These are phyloP conservation scores for Suhomyces sp. DNA, from an alignment of 805 yeast genomes.

Conservation along the genomic window DNA sequence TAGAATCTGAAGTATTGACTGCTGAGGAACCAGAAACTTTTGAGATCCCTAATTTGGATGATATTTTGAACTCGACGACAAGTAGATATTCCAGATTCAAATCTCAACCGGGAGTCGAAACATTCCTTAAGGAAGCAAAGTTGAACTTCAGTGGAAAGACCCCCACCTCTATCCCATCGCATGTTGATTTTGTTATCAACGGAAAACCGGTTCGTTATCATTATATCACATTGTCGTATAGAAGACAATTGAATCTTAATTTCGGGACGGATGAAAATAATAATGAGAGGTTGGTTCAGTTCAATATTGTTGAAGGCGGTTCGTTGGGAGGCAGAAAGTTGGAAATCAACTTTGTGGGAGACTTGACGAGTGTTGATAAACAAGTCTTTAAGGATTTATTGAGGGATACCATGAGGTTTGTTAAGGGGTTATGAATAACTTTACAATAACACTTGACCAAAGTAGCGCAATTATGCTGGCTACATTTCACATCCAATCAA, in stretches of 20 bases:
- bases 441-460: no score
- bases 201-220: constrained; percentile 43
- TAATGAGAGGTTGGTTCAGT: constrained; percentile 37
- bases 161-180: constrained; percentile 38
- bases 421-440: constrained; percentile 17
- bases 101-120: constrained; percentile 42
- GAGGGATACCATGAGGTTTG: constrained; percentile 18
- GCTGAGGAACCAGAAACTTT: constrained; percentile 8
- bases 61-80: constrained; percentile 19
- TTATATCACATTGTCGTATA: constrained; percentile 42
- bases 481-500: no score
- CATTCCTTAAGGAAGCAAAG: constrained; percentile 37
- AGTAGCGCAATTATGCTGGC: no score
- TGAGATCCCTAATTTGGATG: constrained; percentile 6
- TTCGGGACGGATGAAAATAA: constrained; percentile 17
- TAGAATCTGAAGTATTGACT: background rate
- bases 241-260: constrained; percentile 46
- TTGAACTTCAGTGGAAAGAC: constrained; percentile 41
- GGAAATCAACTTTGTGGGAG: constrained; percentile 50
- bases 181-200: constrained; percentile 36
- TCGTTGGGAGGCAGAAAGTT: constrained; percentile 51
- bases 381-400: constrained; percentile 26
- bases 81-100: constrained; percentile 28
- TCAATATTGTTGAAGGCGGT: constrained; percentile 56
- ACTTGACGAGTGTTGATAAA: constrained; percentile 21